Conservation (phyloP, 2,329 filamentous ascomycete genomes). For the Ceratocystis albifundus region DNA sequence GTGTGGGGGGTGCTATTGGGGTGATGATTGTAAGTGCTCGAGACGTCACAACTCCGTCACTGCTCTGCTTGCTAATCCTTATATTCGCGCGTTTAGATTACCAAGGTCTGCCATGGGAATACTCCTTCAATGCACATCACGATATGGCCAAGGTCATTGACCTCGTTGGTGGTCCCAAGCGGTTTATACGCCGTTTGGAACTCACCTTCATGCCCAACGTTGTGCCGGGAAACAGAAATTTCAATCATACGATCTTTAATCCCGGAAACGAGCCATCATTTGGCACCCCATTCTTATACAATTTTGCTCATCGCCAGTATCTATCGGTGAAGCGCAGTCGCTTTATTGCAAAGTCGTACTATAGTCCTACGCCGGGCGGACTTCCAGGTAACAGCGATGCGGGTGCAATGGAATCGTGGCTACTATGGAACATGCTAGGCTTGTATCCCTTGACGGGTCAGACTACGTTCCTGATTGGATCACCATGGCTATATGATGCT, state of each 20-base stretch:
- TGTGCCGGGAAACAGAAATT: constrained; percentile 34
- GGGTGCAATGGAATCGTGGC: constrained; percentile 61
- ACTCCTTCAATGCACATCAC: constrained; percentile 61
- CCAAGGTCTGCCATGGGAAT: constrained; percentile 51
- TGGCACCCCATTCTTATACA: constrained; percentile 56
- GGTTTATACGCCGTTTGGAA: constrained; percentile 47
- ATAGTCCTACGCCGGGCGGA: constrained; percentile 42
- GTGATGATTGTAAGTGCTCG: constrained; percentile 36
- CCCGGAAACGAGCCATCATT: constrained; percentile 58
- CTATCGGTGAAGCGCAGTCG: constrained; percentile 49
- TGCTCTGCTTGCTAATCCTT: background rate
- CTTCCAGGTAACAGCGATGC: constrained; percentile 61
- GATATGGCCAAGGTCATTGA: constrained; percentile 47
- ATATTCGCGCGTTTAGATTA: constrained; percentile 33
- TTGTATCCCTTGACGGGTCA: constrained; percentile 58
- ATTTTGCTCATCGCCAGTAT: constrained; percentile 53
- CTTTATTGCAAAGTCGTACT: constrained; percentile 47
- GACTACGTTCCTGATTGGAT: constrained; percentile 53
- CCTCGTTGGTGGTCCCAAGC: constrained; percentile 42
- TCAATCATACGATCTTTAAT: constrained; percentile 50
- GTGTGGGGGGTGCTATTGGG: constrained; percentile 57
- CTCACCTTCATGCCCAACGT: constrained; percentile 46
- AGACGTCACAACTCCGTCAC: background rate
- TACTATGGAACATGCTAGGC: constrained; percentile 58
- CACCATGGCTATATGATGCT: constrained; percentile 51